phyloP scores from a whole-genome alignment of 192 early-diverging fungal species.

The Mortierella antarctica region DNA sequence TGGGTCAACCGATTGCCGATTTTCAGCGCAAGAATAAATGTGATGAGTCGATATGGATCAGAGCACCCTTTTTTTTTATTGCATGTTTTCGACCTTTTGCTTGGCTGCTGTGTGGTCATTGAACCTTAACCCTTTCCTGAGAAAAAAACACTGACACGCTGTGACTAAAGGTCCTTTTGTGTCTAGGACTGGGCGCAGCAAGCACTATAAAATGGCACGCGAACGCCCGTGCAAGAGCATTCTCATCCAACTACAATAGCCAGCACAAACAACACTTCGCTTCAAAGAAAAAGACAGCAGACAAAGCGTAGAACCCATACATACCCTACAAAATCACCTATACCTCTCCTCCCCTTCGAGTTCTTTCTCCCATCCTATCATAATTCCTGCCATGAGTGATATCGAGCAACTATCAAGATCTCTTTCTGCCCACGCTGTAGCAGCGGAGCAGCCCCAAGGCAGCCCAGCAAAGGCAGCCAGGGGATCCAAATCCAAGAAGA shows the following conservation, averaged over 20 bases:
- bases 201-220: no score
- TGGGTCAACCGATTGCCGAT: background rate
- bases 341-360: background rate
- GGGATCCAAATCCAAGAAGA: constrained; percentile 25
- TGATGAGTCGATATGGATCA: constrained; percentile 8
- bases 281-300: background rate
- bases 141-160: no score
- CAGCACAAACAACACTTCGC: no score
- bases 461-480: constrained; percentile 3
- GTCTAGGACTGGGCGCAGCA: no score
- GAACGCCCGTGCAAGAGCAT: no score
- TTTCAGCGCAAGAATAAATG: background rate
- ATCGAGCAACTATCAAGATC: background rate
- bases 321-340: background rate
- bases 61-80: background rate
- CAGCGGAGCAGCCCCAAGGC: background rate
- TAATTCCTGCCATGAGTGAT: constrained; percentile 1
- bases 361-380: background rate
- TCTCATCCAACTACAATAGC: no score
- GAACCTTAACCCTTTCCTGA: background rate
- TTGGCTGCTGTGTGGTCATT: background rate
- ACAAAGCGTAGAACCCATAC: background rate
- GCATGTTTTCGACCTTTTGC: background rate
- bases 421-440: background rate
- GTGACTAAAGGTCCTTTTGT: no score